Conservation (phyloP, 305 asterid species). For the Fraxinus velutina region DNA sequence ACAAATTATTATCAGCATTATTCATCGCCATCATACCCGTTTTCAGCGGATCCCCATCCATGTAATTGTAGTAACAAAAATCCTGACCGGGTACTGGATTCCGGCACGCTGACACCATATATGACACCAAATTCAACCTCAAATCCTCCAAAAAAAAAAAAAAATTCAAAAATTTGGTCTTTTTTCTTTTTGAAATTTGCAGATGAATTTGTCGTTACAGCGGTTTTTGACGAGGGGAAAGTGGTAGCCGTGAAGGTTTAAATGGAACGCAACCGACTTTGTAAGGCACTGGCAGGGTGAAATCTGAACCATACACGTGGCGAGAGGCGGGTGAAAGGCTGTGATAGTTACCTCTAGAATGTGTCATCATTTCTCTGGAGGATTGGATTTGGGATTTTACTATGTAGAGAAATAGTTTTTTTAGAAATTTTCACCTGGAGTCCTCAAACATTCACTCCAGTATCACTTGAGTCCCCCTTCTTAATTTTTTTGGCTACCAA, state of each 20-base stretch:
- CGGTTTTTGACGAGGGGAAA: not conserved
- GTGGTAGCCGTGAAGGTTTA: constrained; percentile 10
- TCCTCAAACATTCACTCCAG: not conserved
- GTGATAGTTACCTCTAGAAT: constrained; percentile 13
- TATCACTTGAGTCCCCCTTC: not conserved
- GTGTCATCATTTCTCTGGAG: constrained; percentile 20
- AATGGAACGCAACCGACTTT: constrained; percentile 34
- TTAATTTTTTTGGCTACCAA: not conserved
- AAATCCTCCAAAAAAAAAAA: too few relatives aligned
- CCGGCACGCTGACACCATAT: constrained; percentile 75
- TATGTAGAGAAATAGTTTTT: not conserved
- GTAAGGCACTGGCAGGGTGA: constrained; percentile 23
- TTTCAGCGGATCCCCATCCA: constrained; percentile 43
- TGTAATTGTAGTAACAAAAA: constrained; percentile 29
- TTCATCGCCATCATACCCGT: constrained; percentile 30
- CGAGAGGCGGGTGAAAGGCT: constrained; percentile 7
- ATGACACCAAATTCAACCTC: constrained; percentile 2
- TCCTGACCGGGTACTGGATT: constrained; percentile 52
- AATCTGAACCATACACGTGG: constrained; percentile 59
- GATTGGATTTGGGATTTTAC: not conserved
- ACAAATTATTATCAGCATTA: constrained; percentile 2
- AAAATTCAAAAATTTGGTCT: too few relatives aligned
- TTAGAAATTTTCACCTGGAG: not conserved
- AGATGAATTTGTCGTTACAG: not conserved
- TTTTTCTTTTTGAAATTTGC: not conserved